phyloP scores from a whole-genome alignment of 1,284 basidiomycete genomes.

The Rhodotorula sp. region DNA sequence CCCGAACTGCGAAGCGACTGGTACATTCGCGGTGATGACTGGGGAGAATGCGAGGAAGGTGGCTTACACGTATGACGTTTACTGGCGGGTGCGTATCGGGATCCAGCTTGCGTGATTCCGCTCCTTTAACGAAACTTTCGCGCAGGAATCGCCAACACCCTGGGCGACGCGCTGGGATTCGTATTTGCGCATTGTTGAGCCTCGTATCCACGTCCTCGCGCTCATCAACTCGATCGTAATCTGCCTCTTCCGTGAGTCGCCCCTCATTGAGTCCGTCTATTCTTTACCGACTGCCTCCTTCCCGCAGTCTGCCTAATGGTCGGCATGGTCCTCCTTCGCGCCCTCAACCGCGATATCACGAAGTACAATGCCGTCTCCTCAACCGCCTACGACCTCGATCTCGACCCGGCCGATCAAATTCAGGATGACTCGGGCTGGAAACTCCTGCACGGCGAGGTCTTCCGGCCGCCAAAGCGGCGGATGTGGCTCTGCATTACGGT shows the following conservation, averaged over 20 bases:
- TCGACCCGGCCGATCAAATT: conserved; percentile 38
- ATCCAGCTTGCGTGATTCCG: conserved; percentile 1
- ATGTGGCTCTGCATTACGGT: conserved; percentile 80
- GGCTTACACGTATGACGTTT: conserved; percentile 84
- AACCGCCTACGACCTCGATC: conserved; percentile 12
- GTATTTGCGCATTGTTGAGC: conserved; percentile 67
- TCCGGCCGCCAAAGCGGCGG: conserved; percentile 75
- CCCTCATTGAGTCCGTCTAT: not conserved
- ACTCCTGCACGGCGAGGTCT: conserved; percentile 92
- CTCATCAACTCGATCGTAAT: conserved; percentile 91
- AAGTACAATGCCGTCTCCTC: conserved; percentile 78
- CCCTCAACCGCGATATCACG: conserved; percentile 84
- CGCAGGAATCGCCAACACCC: conserved; percentile 39
- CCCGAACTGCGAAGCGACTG: conserved; percentile 25
- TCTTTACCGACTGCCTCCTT: not conserved
- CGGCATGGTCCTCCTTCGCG: conserved; percentile 81
- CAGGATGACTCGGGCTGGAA: conserved; percentile 99
- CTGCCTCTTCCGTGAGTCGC: conserved; percentile 73
- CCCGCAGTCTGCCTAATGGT: conserved; percentile 60
- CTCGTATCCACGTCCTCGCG: conserved; percentile 70
- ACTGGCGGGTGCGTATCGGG: conserved; percentile 67
- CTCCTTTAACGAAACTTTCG: not conserved
- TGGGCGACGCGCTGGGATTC: conserved; percentile 95
- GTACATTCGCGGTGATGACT: conserved; percentile 65
- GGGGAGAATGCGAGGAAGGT: conserved; percentile 59